Evolutionary conservation across 2,329 filamentous ascomycete genomes (phyloP).

Genomic region (Tolypocladium album): DNA sequence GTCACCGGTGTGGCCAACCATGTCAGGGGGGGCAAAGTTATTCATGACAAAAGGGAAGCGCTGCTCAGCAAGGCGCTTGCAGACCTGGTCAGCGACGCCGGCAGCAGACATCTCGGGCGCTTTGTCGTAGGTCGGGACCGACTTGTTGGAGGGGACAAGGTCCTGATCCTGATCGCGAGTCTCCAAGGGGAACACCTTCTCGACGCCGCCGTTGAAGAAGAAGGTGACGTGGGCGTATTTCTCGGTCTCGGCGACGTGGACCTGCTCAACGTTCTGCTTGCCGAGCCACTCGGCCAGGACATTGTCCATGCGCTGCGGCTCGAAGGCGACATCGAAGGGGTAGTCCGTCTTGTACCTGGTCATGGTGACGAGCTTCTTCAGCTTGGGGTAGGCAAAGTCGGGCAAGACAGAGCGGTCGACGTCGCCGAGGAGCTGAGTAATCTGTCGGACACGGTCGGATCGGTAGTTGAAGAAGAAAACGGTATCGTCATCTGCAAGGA

Average conservation of each 20-base stretch:
- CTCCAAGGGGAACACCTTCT: conserved; percentile 91
- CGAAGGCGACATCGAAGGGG: conserved; percentile 84
- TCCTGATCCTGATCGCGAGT: conserved; percentile 72
- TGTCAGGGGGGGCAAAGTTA: conserved; percentile 98
- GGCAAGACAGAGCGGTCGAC: conserved; percentile 84
- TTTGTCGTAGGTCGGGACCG: conserved; percentile 86
- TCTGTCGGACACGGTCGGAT: conserved; percentile 91
- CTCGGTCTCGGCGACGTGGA: conserved; percentile 95
- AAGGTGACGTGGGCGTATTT: conserved; percentile 99
- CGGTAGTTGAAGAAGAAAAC: conserved; percentile 99
- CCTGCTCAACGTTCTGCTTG: conserved; percentile 83
- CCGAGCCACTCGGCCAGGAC: conserved; percentile 96
- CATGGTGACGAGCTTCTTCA: conserved; percentile 83
- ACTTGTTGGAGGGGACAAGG: conserved; percentile 78
- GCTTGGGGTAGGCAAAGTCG: conserved; percentile 89
- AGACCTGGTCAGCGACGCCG: conserved; percentile 79
- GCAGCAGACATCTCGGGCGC: conserved; percentile 94
- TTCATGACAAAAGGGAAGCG: conserved; percentile 98
- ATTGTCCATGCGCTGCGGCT: conserved; percentile 92
- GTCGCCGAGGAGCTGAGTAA: conserved; percentile 87
- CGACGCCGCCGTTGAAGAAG: conserved; percentile 98
- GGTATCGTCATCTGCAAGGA: conserved; percentile 64
- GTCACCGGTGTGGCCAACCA: conserved; percentile 97
- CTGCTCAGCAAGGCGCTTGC: conserved; percentile 73
- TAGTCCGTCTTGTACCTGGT: conserved; percentile 96